phyloP scores from a whole-genome alignment of 345 rosid genomes.

The Citropsis articulata region DNA sequence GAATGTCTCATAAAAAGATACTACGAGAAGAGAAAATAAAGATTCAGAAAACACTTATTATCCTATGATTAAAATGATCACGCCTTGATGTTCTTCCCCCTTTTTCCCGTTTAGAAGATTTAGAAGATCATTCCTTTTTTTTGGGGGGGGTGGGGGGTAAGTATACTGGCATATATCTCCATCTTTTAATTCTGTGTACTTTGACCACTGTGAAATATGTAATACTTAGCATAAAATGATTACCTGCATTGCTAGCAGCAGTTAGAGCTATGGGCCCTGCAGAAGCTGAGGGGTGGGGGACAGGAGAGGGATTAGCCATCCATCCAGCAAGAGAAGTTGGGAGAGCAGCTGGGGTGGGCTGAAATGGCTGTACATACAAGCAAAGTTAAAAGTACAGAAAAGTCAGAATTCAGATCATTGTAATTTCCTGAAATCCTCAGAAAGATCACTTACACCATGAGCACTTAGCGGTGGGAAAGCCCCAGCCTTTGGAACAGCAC shows the following conservation, averaged over 20 bases:
- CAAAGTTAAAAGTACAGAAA: constrained; percentile 19
- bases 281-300: constrained; percentile 68
- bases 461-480: constrained; percentile 57
- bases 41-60: not conserved
- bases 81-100: not conserved
- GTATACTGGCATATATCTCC: not conserved
- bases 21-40: not conserved
- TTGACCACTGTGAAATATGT: not conserved
- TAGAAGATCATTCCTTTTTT: not conserved
- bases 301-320: constrained; percentile 74
- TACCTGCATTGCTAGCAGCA: constrained; percentile 66
- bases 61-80: not conserved
- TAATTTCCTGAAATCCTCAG: not conserved
- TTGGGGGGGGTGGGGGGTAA: not conserved
- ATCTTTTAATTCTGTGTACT: not conserved
- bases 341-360: constrained; percentile 60
- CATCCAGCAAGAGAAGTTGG: constrained; percentile 69
- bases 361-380: constrained; percentile 57
- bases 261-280: constrained; percentile 65
- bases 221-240: not conserved
- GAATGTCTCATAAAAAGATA: not conserved
- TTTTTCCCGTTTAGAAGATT: not conserved
- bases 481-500: constrained; percentile 55
- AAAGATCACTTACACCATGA: constrained; percentile 61
- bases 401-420: constrained; percentile 7